phyloP scores from a whole-genome alignment of 352 stramenopile species.

The Phytophthora tentaculata region DNA sequence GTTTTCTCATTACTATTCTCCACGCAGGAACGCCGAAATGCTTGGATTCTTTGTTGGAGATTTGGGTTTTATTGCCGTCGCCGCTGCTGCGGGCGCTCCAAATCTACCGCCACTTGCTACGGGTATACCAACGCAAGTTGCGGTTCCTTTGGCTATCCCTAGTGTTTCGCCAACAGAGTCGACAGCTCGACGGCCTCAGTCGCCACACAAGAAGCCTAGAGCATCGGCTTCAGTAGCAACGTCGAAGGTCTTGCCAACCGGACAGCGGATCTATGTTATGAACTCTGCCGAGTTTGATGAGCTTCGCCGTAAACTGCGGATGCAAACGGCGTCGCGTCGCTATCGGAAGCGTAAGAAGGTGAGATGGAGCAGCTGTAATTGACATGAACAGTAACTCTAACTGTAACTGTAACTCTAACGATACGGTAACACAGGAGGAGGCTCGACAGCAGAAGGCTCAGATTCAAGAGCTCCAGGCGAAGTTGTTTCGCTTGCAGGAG shows the following conservation, averaged over 20 bases:
- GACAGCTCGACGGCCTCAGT: not conserved
- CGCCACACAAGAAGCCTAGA: not conserved
- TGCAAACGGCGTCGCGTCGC: conserved; percentile 41
- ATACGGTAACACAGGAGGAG: conserved; percentile 19
- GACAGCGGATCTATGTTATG: conserved; percentile 26
- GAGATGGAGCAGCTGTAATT: not conserved
- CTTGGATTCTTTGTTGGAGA: not conserved
- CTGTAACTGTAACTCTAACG: not conserved
- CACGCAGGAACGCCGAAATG: conserved; percentile 1
- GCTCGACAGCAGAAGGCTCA: conserved; percentile 24
- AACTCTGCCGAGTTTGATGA: conserved; percentile 34
- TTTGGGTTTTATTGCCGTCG: not conserved
- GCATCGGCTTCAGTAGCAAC: not conserved
- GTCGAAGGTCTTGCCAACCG: conserved; percentile 20
- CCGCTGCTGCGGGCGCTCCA: not conserved
- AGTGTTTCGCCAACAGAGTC: not conserved
- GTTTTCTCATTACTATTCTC: not conserved
- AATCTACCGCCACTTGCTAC: not conserved
- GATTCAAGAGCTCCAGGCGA: conserved; percentile 23
- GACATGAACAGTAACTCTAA: not conserved
- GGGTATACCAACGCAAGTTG: not conserved
- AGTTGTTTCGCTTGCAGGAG: conserved; percentile 27
- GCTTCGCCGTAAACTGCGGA: conserved; percentile 38
- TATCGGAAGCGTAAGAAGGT: conserved; percentile 51
- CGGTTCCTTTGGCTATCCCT: not conserved